phyloP scores from a whole-genome alignment of 2,329 filamentous ascomycete species.

The Tympanopsis confertula region DNA sequence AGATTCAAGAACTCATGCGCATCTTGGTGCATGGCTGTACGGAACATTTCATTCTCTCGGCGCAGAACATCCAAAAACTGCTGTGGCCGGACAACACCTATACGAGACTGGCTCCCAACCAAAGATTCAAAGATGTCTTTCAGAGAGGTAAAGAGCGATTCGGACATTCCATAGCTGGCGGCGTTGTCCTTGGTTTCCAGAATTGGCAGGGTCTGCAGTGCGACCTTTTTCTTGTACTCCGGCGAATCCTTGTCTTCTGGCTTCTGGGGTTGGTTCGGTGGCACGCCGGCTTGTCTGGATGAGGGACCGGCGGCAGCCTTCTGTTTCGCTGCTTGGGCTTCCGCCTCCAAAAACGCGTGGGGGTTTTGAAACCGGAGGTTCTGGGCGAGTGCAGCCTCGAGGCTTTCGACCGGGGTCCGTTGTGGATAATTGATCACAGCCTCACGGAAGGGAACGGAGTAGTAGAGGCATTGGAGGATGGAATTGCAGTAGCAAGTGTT shows the following conservation, averaged over 20 bases:
- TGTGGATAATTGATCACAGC: slow-evolving; percentile 84
- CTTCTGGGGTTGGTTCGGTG: slow-evolving; percentile 73
- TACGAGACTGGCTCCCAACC: slow-evolving; percentile 68
- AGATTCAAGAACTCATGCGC: slow-evolving; percentile 95
- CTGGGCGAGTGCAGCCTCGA: slow-evolving; percentile 31
- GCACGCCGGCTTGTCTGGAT: slow-evolving; percentile 25
- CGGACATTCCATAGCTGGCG: slow-evolving; percentile 77
- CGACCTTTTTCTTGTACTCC: slow-evolving; percentile 68
- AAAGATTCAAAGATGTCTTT: slow-evolving; percentile 94
- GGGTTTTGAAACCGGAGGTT: slow-evolving; percentile 46
- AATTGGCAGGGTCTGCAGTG: slow-evolving; percentile 76
- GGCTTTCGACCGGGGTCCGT: slow-evolving; percentile 54
- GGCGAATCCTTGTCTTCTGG: slow-evolving; percentile 67
- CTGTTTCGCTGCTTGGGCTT: slow-evolving; percentile 23
- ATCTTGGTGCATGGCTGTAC: slow-evolving; percentile 94
- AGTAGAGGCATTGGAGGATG: slow-evolving; percentile 92
- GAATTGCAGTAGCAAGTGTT: slow-evolving; percentile 99
- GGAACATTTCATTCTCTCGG: slow-evolving; percentile 92
- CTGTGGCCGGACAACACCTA: slow-evolving; percentile 82
- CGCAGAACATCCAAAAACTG: slow-evolving; percentile 90
- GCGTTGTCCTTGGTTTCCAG: slow-evolving; percentile 75
- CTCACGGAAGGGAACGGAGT: slow-evolving; percentile 86
- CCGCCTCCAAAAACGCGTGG: slow-evolving; percentile 28
- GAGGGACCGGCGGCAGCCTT: slow-evolving; percentile 35
- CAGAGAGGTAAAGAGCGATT: slow-evolving; percentile 85